Percentiles rank a stretch among this genome's conserved stretches.
Conservation (phyloP, 345 rosid species). For the Brassica cretica region DNA sequence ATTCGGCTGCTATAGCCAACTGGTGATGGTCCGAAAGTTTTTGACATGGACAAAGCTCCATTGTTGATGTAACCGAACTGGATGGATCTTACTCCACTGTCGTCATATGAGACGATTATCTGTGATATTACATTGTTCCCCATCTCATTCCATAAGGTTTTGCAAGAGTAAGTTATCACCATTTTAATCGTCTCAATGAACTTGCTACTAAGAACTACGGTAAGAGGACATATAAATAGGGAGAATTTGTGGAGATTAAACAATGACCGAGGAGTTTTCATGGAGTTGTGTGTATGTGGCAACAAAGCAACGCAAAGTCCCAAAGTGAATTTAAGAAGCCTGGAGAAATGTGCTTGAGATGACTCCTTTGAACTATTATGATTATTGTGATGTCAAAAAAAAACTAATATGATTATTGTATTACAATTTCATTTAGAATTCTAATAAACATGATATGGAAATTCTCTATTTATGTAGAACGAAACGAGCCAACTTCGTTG, state of each 20-base stretch:
- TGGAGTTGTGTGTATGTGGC: background rate
- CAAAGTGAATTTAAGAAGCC: background rate
- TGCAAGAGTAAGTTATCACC: background rate
- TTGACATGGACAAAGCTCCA: background rate
- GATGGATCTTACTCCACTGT: background rate
- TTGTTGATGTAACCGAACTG: background rate
- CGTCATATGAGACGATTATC: background rate
- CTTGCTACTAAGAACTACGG: background rate
- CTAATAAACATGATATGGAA: too few relatives aligned
- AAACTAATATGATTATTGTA: too few relatives aligned
- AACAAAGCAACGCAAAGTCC: background rate
- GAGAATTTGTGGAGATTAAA: background rate
- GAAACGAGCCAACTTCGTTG: too few relatives aligned
- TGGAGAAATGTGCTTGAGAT: background rate
- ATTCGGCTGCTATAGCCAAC: background rate
- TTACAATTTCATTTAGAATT: too few relatives aligned
- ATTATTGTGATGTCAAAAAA: too few relatives aligned
- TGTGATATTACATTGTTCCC: background rate
- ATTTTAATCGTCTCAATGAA: background rate
- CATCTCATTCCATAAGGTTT: background rate
- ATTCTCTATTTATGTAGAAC: too few relatives aligned
- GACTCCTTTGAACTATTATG: background rate
- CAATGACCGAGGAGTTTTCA: constrained; percentile 11
- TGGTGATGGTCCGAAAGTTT: background rate
- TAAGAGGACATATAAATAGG: background rate